Percentiles rank a stretch among this genome's conserved stretches.
These are phyloP conservation scores for Galium porrigens DNA, from an alignment of 305 asterid species.

Conservation along the genomic window DNA sequence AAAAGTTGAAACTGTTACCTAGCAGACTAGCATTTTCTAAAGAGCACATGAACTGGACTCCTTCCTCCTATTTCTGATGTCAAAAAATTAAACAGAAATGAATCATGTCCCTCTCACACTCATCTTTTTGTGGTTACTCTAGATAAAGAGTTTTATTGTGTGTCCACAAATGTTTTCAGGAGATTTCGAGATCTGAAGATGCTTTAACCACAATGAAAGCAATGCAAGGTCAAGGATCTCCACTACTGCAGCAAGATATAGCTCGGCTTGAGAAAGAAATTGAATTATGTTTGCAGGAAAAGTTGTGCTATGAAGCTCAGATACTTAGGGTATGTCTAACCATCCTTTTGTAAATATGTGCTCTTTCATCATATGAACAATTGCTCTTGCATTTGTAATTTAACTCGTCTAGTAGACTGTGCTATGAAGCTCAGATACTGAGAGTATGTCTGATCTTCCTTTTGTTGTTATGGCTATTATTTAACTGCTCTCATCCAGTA, in stretches of 20 bases:
- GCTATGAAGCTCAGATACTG: background rate
- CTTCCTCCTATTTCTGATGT: background rate
- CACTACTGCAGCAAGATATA: slow-evolving; percentile 71
- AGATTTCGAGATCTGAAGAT: slow-evolving; percentile 79
- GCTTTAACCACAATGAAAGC: slow-evolving; percentile 55
- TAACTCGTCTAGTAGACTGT: background rate
- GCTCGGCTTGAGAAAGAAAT: slow-evolving; percentile 67
- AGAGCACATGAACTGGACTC: background rate
- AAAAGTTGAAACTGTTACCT: background rate
- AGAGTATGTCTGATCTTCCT: background rate
- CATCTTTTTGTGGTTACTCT: background rate
- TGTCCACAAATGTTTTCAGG: slow-evolving; percentile 29
- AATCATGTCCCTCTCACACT: background rate
- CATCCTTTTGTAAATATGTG: slow-evolving; percentile 10
- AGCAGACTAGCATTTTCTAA: background rate
- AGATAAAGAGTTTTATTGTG: background rate
- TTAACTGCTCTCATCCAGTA: background rate
- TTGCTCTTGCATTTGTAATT: slow-evolving; percentile 5
- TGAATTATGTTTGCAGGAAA: slow-evolving; percentile 64
- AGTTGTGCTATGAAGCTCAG: slow-evolving; percentile 90
- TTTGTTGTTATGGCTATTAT: background rate
- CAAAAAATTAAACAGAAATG: background rate
- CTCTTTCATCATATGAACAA: background rate
- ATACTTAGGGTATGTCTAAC: slow-evolving; percentile 50
- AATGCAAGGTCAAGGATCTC: slow-evolving; percentile 63